These are phyloP conservation scores for Elaeagnus macrophylla DNA, from an alignment of 306 rosid genomes.

Conservation along the genomic window DNA sequence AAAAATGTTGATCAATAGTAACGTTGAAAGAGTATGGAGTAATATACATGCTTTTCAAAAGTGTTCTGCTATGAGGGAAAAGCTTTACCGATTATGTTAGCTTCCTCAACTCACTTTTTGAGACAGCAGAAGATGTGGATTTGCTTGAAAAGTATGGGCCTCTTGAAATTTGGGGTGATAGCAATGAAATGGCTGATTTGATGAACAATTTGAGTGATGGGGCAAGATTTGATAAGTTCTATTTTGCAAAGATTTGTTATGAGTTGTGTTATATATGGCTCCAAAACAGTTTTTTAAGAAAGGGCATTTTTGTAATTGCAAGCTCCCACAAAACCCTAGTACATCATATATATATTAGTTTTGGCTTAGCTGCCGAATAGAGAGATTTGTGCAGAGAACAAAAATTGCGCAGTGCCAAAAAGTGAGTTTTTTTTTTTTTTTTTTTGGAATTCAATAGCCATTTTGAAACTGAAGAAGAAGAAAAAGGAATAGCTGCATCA, in stretches of 20 bases:
- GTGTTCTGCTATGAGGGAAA: neutral
- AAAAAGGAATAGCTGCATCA: too few species aligned
- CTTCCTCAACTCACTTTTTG: constrained; percentile 21
- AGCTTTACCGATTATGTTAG: constrained; percentile 13
- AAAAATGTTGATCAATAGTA: neutral
- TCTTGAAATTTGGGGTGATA: constrained; percentile 11
- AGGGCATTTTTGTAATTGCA: too few species aligned
- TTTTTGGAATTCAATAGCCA: too few species aligned
- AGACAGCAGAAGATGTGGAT: constrained; percentile 12
- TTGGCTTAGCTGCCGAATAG: too few species aligned
- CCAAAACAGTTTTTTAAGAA: too few species aligned
- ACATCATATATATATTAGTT: too few species aligned
- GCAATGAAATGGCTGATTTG: neutral
- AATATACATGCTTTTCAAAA: constrained; percentile 32
- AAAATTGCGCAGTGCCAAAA: too few species aligned
- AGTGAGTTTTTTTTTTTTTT: too few species aligned
- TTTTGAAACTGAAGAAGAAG: too few species aligned
- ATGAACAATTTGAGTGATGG: constrained; percentile 10
- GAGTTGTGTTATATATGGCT: too few species aligned
- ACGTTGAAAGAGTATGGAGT: constrained; percentile 7
- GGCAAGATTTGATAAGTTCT: neutral
- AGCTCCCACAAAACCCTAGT: too few species aligned
- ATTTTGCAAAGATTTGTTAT: constrained; percentile 10
- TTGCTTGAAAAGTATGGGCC: constrained; percentile 23
- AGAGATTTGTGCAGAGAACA: too few species aligned